These are phyloP conservation scores for Alternaria ventricosa DNA, from an alignment of 2,329 filamentous ascomycete genomes.

Conservation along the genomic window DNA sequence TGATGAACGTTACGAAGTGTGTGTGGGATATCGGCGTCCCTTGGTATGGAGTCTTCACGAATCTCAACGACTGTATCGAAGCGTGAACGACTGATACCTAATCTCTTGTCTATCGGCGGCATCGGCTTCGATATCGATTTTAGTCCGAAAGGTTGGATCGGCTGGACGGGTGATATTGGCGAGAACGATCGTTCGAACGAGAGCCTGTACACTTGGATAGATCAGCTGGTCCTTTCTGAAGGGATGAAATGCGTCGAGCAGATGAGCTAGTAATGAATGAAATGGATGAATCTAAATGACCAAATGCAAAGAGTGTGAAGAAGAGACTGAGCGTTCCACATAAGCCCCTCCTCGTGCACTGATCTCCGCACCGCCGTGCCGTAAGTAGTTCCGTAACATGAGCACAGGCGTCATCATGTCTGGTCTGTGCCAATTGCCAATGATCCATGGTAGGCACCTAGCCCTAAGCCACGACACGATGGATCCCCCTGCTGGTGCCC, in stretches of 20 bases:
- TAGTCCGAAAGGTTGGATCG: constrained; percentile 5
- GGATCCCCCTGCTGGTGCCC: neutral
- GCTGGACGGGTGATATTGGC: constrained; percentile 8
- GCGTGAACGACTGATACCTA: constrained; percentile 30
- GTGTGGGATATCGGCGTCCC: constrained; percentile 16
- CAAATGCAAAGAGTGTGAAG: constrained; percentile 18
- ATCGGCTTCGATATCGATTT: constrained; percentile 22
- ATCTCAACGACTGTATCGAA: constrained; percentile 28
- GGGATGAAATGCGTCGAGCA: constrained; percentile 18
- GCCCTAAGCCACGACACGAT: constrained; percentile 13
- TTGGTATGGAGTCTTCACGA: constrained; percentile 22
- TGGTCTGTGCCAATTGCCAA: constrained; percentile 25
- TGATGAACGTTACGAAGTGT: constrained; percentile 32
- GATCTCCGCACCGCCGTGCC: constrained; percentile 28
- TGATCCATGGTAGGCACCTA: constrained; percentile 19
- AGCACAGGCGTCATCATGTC: constrained; percentile 31
- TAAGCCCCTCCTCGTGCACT: constrained; percentile 26
- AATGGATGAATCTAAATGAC: constrained; percentile 15
- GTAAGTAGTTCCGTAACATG: constrained; percentile 35
- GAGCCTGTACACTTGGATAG: constrained; percentile 16
- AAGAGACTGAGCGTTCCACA: constrained; percentile 25
- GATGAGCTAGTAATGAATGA: constrained; percentile 29
- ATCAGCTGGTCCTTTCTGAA: constrained; percentile 19
- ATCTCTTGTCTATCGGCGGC: constrained; percentile 22
- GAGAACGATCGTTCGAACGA: neutral